These are phyloP conservation scores for Trichoderma asperelloides DNA, from an alignment of 495 filamentous ascomycete genomes.

Conservation along the genomic window DNA sequence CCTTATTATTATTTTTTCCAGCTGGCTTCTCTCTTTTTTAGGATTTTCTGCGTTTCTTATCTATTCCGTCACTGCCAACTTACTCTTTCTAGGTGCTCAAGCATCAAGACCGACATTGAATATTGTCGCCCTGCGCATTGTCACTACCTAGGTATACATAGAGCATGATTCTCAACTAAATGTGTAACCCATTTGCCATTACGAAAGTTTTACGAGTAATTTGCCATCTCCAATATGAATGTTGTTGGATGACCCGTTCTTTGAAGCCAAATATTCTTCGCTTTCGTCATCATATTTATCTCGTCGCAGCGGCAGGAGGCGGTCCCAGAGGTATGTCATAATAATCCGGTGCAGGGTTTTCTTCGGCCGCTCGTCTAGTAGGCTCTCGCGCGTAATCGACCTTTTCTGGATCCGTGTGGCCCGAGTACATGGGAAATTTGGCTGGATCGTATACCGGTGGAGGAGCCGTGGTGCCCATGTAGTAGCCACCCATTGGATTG, in stretches of 20 bases:
- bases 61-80: not conserved
- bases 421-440: conserved; percentile 44
- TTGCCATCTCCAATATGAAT: not conserved
- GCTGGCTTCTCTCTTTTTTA: not conserved
- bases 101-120: not conserved
- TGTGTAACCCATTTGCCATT: not conserved
- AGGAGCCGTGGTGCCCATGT: conserved; percentile 51
- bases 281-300: not conserved
- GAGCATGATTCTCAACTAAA: not conserved
- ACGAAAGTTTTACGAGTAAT: not conserved
- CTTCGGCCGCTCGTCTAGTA: conserved; percentile 20
- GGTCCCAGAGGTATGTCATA: conserved; percentile 37
- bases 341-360: conserved; percentile 19
- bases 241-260: not conserved
- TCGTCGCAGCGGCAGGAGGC: conserved; percentile 25
- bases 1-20: not conserved
- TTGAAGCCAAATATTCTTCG: not conserved
- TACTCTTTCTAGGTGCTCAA: not conserved
- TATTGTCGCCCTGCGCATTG: not conserved
- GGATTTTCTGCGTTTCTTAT: not conserved
- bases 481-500: conserved; percentile 22
- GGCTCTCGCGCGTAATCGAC: conserved; percentile 43
- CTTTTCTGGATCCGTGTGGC: conserved; percentile 47
- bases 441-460: conserved; percentile 42
- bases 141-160: not conserved